Evolutionary conservation across 768 basidiomycete species (phyloP).

Genomic region (Trametes sanguinea): DNA sequence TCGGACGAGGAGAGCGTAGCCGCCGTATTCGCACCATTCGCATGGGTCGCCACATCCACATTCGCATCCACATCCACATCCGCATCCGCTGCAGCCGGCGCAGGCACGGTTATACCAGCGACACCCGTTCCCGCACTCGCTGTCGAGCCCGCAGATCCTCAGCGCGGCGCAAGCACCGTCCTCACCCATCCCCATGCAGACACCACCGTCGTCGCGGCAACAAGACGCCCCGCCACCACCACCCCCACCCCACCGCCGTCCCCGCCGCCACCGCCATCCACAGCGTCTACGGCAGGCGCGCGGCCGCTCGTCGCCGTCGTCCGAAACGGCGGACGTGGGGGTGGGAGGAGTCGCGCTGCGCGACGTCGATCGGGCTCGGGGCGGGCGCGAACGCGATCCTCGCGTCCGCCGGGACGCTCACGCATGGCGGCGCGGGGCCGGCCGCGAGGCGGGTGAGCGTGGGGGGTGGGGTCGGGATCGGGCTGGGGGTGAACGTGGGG

Average conservation of each 20-base stretch:
- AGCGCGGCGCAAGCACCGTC: not conserved
- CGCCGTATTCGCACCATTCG: constrained; percentile 21
- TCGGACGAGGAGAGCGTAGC: constrained; percentile 18
- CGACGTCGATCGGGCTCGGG: not conserved
- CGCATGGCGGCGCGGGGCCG: not conserved
- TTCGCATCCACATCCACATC: constrained; percentile 6
- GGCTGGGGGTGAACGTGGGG: constrained; percentile 7
- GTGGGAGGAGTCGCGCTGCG: constrained; percentile 17
- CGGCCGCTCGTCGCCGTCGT: constrained; percentile 9
- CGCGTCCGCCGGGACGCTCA: not conserved
- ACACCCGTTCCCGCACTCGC: constrained; percentile 31
- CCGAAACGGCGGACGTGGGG: constrained; percentile 18
- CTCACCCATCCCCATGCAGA: too few species aligned
- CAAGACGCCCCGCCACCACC: not conserved
- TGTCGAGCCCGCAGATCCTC: constrained; percentile 27
- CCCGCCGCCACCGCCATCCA: not conserved
- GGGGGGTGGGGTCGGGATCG: constrained; percentile 3
- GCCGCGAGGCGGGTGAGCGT: not conserved
- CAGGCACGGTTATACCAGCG: constrained; percentile 22
- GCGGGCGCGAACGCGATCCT: not conserved
- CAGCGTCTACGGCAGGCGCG: not conserved
- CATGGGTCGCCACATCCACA: not conserved
- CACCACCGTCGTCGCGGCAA: not conserved
- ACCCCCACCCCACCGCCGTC: not conserved
- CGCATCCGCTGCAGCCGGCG: constrained; percentile 1